Evolutionary conservation across 2,329 filamentous ascomycete genomes (phyloP).

Genomic region (Fusarium sp.): DNA sequence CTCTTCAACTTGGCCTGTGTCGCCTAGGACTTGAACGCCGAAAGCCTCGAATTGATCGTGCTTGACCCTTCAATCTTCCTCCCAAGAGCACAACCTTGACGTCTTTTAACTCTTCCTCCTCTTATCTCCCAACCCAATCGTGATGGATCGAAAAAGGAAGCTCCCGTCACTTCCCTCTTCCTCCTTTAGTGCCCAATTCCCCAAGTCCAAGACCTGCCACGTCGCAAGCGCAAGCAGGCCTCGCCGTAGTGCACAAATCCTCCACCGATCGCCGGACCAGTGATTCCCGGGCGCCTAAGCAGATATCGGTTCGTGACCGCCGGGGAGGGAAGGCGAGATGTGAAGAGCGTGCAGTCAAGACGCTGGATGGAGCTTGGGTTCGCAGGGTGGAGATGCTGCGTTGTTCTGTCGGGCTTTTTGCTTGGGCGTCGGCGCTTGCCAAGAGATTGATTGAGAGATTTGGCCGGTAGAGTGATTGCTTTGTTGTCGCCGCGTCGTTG

Average conservation of each 20-base stretch:
- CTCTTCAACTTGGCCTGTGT: neutral
- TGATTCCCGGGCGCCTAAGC: slow-evolving; percentile 34
- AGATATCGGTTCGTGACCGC: slow-evolving; percentile 7
- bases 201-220: slow-evolving; percentile 36
- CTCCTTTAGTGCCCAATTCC: slow-evolving; percentile 21
- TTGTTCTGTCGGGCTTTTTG: slow-evolving; percentile 22
- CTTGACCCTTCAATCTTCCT: neutral
- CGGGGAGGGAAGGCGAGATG: neutral
- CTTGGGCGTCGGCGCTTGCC: slow-evolving; percentile 22
- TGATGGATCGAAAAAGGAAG: neutral
- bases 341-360: too few relatives aligned
- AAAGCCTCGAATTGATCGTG: slow-evolving; percentile 1
- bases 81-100: neutral
- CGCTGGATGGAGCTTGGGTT: neutral
- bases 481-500: slow-evolving; percentile 11
- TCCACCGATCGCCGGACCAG: slow-evolving; percentile 41
- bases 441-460: slow-evolving; percentile 9
- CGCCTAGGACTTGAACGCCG: neutral
- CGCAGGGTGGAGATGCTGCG: slow-evolving; percentile 34
- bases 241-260: slow-evolving; percentile 12
- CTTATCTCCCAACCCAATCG: neutral
- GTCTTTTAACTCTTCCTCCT: neutral
- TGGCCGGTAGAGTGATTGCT: slow-evolving; percentile 1
- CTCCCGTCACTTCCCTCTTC: neutral
- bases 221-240: slow-evolving; percentile 30